Evolutionary conservation across 768 basidiomycete species (phyloP).

Genomic region (Boletus vermiculosoides): DNA sequence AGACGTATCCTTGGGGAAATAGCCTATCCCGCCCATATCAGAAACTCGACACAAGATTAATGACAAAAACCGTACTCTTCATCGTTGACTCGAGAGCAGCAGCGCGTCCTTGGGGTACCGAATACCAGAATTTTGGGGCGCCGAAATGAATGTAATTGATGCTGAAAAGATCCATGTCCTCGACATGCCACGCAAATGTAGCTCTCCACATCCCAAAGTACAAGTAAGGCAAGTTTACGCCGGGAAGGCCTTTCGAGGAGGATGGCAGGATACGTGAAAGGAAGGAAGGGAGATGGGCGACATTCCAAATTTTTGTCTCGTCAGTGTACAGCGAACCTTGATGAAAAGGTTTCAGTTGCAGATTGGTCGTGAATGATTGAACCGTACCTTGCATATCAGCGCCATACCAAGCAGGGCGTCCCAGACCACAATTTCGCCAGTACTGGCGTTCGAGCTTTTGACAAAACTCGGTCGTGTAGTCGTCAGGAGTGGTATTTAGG

Average conservation of each 20-base stretch:
- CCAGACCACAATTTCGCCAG: constrained; percentile 89
- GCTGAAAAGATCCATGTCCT: constrained; percentile 98
- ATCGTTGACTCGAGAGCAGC: constrained; percentile 84
- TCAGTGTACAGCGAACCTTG: constrained; percentile 70
- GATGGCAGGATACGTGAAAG: constrained; percentile 76
- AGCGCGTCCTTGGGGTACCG: constrained; percentile 85
- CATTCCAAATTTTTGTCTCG: constrained; percentile 85
- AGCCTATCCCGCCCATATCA: constrained; percentile 46
- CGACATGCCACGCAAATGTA: constrained; percentile 98
- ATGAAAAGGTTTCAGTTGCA: neutral
- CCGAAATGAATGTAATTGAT: constrained; percentile 99
- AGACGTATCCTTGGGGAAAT: constrained; percentile 85
- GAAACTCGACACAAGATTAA: neutral
- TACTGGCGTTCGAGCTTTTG: constrained; percentile 82
- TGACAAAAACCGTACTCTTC: constrained; percentile 54
- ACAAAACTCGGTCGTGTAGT: constrained; percentile 90
- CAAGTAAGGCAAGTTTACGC: constrained; percentile 95
- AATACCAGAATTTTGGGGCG: constrained; percentile 97
- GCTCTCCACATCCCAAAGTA: constrained; percentile 99
- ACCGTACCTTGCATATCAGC: constrained; percentile 87
- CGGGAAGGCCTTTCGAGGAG: constrained; percentile 72
- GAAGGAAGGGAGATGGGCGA: constrained; percentile 85
- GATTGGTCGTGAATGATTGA: neutral
- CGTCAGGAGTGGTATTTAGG: constrained; percentile 60
- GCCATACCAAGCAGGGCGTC: constrained; percentile 95